phyloP scores from a whole-genome alignment of 78 protist genomes.

The Dictyostelium intermedium region DNA sequence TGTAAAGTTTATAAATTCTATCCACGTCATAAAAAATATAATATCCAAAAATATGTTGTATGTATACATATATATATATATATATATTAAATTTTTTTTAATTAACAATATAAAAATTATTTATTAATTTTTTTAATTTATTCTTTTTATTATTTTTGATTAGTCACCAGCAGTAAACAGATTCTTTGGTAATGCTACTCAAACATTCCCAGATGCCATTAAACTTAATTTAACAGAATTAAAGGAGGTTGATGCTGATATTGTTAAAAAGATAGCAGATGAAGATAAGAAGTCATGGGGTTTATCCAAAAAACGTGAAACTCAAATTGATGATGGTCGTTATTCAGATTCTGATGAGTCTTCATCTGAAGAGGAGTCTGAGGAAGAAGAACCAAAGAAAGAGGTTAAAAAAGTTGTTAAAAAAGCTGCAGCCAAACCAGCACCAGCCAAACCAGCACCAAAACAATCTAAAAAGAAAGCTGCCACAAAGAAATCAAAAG shows the following conservation, averaged over 20 bases:
- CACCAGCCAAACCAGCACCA: background rate
- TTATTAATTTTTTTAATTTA: background rate
- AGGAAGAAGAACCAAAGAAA: background rate
- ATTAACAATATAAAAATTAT: background rate
- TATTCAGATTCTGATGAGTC: background rate
- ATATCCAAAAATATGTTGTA: background rate
- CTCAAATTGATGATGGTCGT: background rate
- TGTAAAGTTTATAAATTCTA: conserved; percentile 56
- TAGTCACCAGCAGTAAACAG: conserved; percentile 14
- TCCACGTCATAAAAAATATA: conserved; percentile 18
- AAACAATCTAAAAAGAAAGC: background rate
- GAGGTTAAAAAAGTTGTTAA: background rate
- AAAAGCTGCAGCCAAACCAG: background rate
- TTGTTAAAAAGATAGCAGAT: conserved; percentile 7
- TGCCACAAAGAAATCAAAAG: background rate
- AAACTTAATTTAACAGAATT: background rate
- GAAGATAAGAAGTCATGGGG: background rate
- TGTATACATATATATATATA: background rate
- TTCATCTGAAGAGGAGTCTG: background rate
- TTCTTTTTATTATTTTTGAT: background rate
- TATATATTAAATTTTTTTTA: background rate
- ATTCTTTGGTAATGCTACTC: conserved; percentile 53
- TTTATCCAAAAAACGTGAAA: background rate
- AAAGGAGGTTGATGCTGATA: background rate
- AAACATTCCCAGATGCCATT: conserved; percentile 33